These are phyloP conservation scores for Termitomyces sp. DNA, from an alignment of 768 basidiomycete genomes.

Conservation along the genomic window DNA sequence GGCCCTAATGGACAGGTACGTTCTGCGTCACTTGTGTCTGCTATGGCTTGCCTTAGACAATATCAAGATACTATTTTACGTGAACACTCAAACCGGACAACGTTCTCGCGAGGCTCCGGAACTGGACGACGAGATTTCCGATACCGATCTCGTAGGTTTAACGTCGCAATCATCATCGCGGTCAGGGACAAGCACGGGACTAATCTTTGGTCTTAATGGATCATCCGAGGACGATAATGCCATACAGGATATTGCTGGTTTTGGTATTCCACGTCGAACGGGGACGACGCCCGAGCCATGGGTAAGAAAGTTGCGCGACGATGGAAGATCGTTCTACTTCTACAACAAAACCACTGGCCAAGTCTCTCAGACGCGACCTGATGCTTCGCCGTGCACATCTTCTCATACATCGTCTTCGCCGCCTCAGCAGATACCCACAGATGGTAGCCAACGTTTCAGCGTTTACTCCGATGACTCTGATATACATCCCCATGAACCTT, in stretches of 20 bases:
- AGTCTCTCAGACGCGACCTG: conserved; percentile 67
- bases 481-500: conserved; percentile 44
- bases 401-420: conserved; percentile 16
- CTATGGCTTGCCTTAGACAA: neutral
- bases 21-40: conserved; percentile 1
- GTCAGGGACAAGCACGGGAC: conserved; percentile 46
- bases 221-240: conserved; percentile 30
- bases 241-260: conserved; percentile 42
- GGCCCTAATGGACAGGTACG: conserved; percentile 79
- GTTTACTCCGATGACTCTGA: conserved; percentile 81
- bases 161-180: conserved; percentile 55
- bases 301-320: conserved; percentile 75
- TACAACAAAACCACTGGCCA: conserved; percentile 66
- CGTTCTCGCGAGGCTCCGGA: conserved; percentile 85
- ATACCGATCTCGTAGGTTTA: conserved; percentile 57
- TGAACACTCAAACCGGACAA: conserved; percentile 85
- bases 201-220: conserved; percentile 39
- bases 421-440: conserved; percentile 25
- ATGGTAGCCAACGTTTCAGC: conserved; percentile 45
- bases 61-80: conserved; percentile 80
- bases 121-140: conserved; percentile 57
- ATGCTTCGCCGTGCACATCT: conserved; percentile 18
- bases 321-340: conserved; percentile 78
- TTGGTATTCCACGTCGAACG: conserved; percentile 54
- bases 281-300: conserved; percentile 78